Conservation (phyloP, 108 stramenopile species). For the Cyclotella atomus region DNA sequence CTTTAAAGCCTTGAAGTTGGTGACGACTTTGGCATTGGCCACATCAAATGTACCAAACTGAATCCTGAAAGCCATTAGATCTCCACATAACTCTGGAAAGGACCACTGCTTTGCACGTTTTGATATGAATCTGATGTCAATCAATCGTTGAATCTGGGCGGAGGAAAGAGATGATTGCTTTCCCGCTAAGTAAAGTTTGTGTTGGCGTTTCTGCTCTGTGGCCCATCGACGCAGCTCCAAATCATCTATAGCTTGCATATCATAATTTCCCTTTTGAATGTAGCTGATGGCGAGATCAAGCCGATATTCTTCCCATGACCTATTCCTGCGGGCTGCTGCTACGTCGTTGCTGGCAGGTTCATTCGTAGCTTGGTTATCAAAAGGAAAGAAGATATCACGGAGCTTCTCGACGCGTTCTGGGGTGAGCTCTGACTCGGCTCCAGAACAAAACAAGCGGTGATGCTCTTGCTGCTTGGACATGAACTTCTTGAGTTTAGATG, state of each 20-base stretch:
- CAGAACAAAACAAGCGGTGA: constrained; percentile 23
- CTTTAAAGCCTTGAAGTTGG: constrained; percentile 6
- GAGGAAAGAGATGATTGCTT: constrained; percentile 30
- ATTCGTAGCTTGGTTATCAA: constrained; percentile 18
- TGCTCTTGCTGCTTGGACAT: constrained; percentile 39
- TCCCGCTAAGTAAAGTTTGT: constrained; percentile 33
- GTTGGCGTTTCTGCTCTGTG: constrained; percentile 33
- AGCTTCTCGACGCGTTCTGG: constrained; percentile 27
- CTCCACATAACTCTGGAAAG: constrained; percentile 26
- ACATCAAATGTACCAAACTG: constrained; percentile 35
- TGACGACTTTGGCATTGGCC: constrained; percentile 14
- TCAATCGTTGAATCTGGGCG: constrained; percentile 33
- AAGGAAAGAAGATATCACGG: constrained; percentile 29
- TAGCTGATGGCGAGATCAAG: constrained; percentile 34
- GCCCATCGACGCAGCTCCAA: constrained; percentile 39
- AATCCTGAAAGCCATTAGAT: constrained; percentile 41
- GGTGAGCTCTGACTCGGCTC: constrained; percentile 30
- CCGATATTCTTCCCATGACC: constrained; percentile 43
- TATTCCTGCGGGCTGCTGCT: constrained; percentile 20
- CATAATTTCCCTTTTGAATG: constrained; percentile 45
- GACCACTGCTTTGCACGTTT: constrained; percentile 31
- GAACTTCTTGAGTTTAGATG: constrained; percentile 33
- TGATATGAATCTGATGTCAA: constrained; percentile 40
- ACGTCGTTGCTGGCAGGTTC: constrained; percentile 19
- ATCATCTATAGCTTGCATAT: constrained; percentile 33